Evolutionary conservation across 208 protist species (phyloP).

Genomic region (Trypanosoma theileri): DNA sequence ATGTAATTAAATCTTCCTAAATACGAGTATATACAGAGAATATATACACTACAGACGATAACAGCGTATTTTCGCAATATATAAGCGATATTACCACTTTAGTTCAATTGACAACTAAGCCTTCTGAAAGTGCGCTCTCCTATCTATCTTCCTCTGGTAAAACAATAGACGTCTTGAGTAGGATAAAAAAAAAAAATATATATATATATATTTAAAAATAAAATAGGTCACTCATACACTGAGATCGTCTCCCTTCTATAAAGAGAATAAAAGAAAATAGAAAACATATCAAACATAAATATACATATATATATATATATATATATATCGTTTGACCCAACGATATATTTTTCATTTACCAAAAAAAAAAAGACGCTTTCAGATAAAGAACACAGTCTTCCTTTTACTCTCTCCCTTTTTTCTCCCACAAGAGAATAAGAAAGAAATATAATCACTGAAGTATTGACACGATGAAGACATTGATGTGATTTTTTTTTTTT

Average conservation of each 20-base stretch:
- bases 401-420: no score
- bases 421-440: no score
- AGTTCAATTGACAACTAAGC: no score
- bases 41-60: not conserved
- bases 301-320: not conserved
- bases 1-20: slow-evolving; percentile 3
- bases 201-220: no score
- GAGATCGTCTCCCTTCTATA: no score
- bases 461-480: not conserved
- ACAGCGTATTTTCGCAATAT: no score
- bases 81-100: not conserved
- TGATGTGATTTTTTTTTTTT: not conserved
- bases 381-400: no score
- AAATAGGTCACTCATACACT: no score
- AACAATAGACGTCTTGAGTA: not conserved
- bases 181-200: slow-evolving; percentile 12
- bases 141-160: not conserved
- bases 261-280: not conserved
- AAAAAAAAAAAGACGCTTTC: no score
- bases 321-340: no score
- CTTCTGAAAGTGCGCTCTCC: not conserved
- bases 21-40: slow-evolving; percentile 13
- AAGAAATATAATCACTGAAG: no score
- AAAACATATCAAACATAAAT: not conserved
- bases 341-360: no score